A percentile compares a stretch with the other conserved stretches of the same genome.
Conservation (phyloP, 257 asterid genomes). For the Rubia yunnanensis region DNA sequence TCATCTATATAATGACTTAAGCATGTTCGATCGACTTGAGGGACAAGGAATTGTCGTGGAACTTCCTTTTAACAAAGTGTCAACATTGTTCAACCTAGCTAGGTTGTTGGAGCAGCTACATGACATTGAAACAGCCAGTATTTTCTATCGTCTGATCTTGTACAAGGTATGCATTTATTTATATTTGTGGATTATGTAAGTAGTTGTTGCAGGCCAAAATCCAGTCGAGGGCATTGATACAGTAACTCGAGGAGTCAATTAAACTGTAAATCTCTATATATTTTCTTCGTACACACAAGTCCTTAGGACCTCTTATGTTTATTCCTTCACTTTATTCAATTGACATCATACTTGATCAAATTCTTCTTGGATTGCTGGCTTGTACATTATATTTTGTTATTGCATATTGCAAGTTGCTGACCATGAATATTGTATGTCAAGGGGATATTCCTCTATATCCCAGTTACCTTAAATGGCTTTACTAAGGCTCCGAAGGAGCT, state of each 20-base stretch:
- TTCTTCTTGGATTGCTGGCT: neutral
- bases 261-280: neutral
- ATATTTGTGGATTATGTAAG: neutral
- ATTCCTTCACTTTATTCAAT: neutral
- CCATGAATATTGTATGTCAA: neutral
- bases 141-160: slow-evolving; percentile 68
- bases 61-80: slow-evolving; percentile 86
- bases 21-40: slow-evolving; percentile 65
- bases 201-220: neutral
- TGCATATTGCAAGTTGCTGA: neutral
- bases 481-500: neutral
- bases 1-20: slow-evolving; percentile 55
- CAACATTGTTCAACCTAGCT: slow-evolving; percentile 78
- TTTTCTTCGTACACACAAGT: neutral
- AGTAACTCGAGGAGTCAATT: neutral
- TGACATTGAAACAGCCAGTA: slow-evolving; percentile 69
- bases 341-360: neutral
- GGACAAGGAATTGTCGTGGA: slow-evolving; percentile 63
- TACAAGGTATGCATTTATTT: slow-evolving; percentile 53
- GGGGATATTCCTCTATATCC: neutral
- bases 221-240: neutral
- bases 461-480: neutral
- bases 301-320: neutral
- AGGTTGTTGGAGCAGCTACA: slow-evolving; percentile 80
- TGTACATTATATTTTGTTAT: neutral